Percentiles rank a stretch among this genome's conserved stretches.
Conservation (phyloP, 2,329 filamentous ascomycete species). For the Ramichloridium luteum region DNA sequence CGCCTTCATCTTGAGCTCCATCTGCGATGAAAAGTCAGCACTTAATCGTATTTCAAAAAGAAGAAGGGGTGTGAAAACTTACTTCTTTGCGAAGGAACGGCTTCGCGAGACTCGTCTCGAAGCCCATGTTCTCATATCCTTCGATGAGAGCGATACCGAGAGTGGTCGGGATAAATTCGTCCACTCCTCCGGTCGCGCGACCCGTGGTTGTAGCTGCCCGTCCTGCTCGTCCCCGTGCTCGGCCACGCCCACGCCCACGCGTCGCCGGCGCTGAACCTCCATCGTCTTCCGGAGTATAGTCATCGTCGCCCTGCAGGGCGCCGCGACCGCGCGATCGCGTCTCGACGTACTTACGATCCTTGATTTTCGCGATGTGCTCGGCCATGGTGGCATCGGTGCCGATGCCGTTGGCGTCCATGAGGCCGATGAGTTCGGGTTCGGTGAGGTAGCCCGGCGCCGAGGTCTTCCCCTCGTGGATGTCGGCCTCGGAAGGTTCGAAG, state of each 20-base stretch:
- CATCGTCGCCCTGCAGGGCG: slow-evolving; percentile 19
- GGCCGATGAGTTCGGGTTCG: slow-evolving; percentile 83
- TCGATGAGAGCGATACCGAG: slow-evolving; percentile 84
- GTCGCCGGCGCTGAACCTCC: slow-evolving; percentile 25
- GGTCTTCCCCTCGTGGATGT: slow-evolving; percentile 86
- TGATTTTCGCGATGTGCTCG: slow-evolving; percentile 93
- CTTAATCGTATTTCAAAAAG: too few relatives aligned
- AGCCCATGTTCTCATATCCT: slow-evolving; percentile 88
- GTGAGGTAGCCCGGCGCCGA: slow-evolving; percentile 75
- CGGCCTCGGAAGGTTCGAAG: slow-evolving; percentile 79
- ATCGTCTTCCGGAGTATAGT: slow-evolving; percentile 27
- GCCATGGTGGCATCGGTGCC: slow-evolving; percentile 99
- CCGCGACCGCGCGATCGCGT: slow-evolving; percentile 40
- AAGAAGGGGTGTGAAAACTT: slow-evolving; percentile 13
- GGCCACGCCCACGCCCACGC: slow-evolving; percentile 22
- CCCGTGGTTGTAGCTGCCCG: slow-evolving; percentile 16
- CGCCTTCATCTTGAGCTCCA: slow-evolving; percentile 93
- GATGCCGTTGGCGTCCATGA: slow-evolving; percentile 98
- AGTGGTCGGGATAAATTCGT: slow-evolving; percentile 86
- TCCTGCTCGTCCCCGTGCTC: slow-evolving; percentile 29
- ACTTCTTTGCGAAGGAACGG: slow-evolving; percentile 86
- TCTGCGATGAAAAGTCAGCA: slow-evolving; percentile 32
- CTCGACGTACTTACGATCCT: slow-evolving; percentile 74
- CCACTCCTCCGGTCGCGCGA: slow-evolving; percentile 41
- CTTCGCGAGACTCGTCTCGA: slow-evolving; percentile 86